phyloP scores from a whole-genome alignment of 257 asterid species.

The Solanum verrucosum region DNA sequence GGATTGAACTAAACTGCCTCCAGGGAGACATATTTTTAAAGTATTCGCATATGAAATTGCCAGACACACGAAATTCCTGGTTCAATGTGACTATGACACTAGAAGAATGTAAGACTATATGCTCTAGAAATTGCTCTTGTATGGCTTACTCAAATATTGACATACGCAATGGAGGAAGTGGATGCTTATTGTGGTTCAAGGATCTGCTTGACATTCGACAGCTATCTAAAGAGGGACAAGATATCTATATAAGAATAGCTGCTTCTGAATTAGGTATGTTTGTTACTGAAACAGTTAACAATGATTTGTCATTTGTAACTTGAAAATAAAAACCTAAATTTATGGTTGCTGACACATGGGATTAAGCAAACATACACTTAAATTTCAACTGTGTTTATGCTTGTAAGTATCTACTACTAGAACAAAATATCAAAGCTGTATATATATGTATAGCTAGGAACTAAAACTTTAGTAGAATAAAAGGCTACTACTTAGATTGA shows the following conservation, averaged over 20 bases:
- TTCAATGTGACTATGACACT: background rate
- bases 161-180: constrained; percentile 13
- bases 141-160: constrained; percentile 22
- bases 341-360: background rate
- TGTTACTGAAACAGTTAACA: background rate
- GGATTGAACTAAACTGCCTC: constrained; percentile 8
- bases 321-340: background rate
- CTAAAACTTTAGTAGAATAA: background rate
- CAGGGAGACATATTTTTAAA: constrained; percentile 15
- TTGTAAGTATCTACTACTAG: no score
- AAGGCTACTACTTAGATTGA: background rate
- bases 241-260: constrained; percentile 16
- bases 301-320: background rate
- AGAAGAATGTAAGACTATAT: constrained; percentile 10
- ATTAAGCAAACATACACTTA: rapidly evolving
- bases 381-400: no score
- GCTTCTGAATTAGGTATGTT: background rate
- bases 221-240: constrained; percentile 5
- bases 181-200: constrained; percentile 28
- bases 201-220: constrained; percentile 15
- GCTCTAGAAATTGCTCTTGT: constrained; percentile 28
- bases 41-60: constrained; percentile 17
- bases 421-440: no score
- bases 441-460: background rate
- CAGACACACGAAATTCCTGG: constrained; percentile 7